These are phyloP conservation scores for Lyophyllum semitale DNA, from an alignment of 768 basidiomycete genomes.

Conservation along the genomic window DNA sequence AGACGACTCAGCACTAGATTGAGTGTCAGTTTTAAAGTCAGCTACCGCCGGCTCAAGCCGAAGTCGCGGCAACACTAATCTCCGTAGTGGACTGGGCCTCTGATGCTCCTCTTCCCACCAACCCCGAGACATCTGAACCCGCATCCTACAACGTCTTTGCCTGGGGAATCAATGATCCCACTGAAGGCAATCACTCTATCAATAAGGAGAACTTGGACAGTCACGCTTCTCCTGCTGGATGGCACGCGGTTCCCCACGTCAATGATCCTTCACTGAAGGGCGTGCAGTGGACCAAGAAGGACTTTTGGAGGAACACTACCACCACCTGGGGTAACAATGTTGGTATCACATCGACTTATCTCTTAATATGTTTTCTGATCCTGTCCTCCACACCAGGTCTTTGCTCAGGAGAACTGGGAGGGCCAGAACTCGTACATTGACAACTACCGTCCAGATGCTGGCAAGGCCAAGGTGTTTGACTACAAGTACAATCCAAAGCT, in stretches of 20 bases:
- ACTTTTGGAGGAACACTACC: constrained; percentile 64
- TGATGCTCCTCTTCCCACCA: constrained; percentile 54
- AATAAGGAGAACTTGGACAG: constrained; percentile 72
- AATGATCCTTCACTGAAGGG: constrained; percentile 60
- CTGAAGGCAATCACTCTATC: constrained; percentile 58
- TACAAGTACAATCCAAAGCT: constrained; percentile 71
- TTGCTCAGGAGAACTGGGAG: constrained; percentile 93
- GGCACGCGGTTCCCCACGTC: constrained; percentile 80
- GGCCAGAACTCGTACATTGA: constrained; percentile 63
- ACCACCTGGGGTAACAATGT: constrained; percentile 90
- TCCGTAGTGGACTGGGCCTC: constrained; percentile 95
- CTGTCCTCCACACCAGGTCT: constrained; percentile 55
- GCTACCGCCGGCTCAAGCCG: too few species aligned
- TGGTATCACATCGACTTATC: constrained; percentile 12
- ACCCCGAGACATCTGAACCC: constrained; percentile 26
- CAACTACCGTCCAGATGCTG: constrained; percentile 82
- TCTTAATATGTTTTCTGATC: constrained; percentile 1
- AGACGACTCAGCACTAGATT: too few species aligned
- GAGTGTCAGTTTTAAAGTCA: too few species aligned
- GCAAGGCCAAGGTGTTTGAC: constrained; percentile 58
- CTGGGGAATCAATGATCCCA: constrained; percentile 88
- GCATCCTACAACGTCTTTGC: constrained; percentile 72
- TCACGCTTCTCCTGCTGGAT: constrained; percentile 84
- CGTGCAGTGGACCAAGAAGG: constrained; percentile 20
- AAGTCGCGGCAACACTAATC: too few species aligned